These are phyloP conservation scores for Misopates orontium DNA, from an alignment of 257 asterid species.

Conservation along the genomic window DNA sequence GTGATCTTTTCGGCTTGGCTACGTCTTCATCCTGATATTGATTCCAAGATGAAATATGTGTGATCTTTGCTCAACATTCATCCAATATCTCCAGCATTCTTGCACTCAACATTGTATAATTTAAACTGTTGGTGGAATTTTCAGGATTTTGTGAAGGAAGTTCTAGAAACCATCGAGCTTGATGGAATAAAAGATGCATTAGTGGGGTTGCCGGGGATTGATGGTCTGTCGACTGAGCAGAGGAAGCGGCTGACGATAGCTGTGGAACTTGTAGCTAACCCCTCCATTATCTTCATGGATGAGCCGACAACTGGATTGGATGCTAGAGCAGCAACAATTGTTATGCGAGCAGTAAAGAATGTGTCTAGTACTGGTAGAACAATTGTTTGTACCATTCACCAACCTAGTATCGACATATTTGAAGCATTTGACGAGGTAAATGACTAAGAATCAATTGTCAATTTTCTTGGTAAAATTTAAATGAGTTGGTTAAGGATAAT, in stretches of 20 bases:
- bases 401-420: too few species aligned
- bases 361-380: too few species aligned
- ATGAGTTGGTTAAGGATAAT: too few species aligned
- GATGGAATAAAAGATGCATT: constrained; percentile 48
- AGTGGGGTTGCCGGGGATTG: constrained; percentile 52
- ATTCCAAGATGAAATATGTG: constrained; percentile 47
- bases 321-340: too few species aligned
- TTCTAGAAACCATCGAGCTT: constrained; percentile 54
- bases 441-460: too few species aligned
- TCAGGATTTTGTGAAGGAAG: constrained; percentile 60
- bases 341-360: too few species aligned
- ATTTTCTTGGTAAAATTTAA: too few species aligned
- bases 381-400: too few species aligned
- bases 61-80: not conserved
- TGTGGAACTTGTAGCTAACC: constrained; percentile 63
- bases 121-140: not conserved
- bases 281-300: too few species aligned
- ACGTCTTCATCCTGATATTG: constrained; percentile 48
- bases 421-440: constrained; percentile 54
- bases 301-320: too few species aligned
- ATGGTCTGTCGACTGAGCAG: constrained; percentile 61
- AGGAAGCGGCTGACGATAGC: constrained; percentile 57
- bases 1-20: constrained; percentile 61
- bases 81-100: not conserved
- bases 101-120: not conserved